Evolutionary conservation across 2,329 filamentous ascomycete genomes (phyloP).

Genomic region (Pseudogymnoascus verrucosus): DNA sequence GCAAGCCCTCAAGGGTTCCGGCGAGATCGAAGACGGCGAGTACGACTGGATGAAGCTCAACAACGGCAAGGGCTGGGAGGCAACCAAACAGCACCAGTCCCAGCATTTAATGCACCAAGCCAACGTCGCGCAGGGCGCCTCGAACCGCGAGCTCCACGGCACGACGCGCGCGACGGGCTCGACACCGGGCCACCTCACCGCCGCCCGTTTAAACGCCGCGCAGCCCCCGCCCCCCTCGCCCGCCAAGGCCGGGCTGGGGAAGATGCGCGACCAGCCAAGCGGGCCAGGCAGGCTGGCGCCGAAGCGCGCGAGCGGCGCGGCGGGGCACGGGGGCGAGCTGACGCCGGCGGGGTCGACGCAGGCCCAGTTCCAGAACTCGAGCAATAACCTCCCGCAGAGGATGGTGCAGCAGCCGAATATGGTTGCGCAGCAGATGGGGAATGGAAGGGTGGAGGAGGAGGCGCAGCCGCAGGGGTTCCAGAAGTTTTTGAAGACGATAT

Average conservation of each 20-base stretch:
- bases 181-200: conserved; percentile 55
- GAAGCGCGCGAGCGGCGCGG: conserved; percentile 67
- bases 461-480: conserved; percentile 75
- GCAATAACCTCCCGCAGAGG: conserved; percentile 69
- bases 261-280: conserved; percentile 66
- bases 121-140: conserved; percentile 70
- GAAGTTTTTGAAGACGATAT: conserved; percentile 87
- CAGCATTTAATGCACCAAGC: conserved; percentile 69
- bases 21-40: conserved; percentile 93
- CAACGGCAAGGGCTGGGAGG: conserved; percentile 84
- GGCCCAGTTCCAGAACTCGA: conserved; percentile 94
- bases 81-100: conserved; percentile 60
- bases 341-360: conserved; percentile 87
- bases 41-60: conserved; percentile 99
- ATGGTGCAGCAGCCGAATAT: conserved; percentile 53
- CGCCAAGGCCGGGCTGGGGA: conserved; percentile 69
- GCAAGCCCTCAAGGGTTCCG: conserved; percentile 86
- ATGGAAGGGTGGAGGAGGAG: conserved; percentile 49
- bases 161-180: conserved; percentile 55
- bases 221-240: conserved; percentile 83
- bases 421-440: conserved; percentile 48
- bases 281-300: conserved; percentile 58
- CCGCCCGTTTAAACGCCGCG: conserved; percentile 87
- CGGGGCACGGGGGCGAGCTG: conserved; percentile 64
- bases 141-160: conserved; percentile 76